Base-by-base conservation (phyloP, 2,329 filamentous ascomycete genomes). In the Chaetomiaceae sp. region DNA sequence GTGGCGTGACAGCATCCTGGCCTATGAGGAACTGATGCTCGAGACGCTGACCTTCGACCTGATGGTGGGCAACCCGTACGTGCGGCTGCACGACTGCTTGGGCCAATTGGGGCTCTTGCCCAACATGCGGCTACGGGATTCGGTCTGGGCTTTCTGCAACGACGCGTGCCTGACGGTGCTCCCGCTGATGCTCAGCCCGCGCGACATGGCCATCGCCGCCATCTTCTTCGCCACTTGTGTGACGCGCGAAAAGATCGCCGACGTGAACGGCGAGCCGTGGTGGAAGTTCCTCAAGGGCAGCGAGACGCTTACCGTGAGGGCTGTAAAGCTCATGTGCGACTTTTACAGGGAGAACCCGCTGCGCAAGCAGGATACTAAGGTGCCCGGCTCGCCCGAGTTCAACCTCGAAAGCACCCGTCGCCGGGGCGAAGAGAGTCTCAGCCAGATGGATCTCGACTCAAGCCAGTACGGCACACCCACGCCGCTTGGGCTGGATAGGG, bases 1-100 rank as follows among this genome's bases (percentile, higher is more conserved):
- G 65, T 99, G 94, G 94, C 83, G 90, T 56, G 94, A 99, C 67
- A 94, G 87, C 54, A 95, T 99, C 53, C 75, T 97, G 13, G 86
- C 87, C 60, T 90, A 95, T 66, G 94, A 99, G 71, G 94, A 97
- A 67, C 76, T 92, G 38, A 87, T 99, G 74, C 79, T 99, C 14
- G 94, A 97, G 69, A 84, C 84, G 41, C 77, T 99, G 16, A 97
- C 91, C 55, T 99, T 99, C 69, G 94, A 99, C 67, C 77, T 99
- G 41, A 89, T 91, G 69, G 78, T 96, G 25, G 88, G 95, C 61
- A 89, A 90, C 55, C 92, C 94, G 0, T 94, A 97, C 68, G 84
- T 86, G 54, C 82, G 86, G 54, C 81, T 97, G 25, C 94, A 89
- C 69, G 84, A 92, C 51, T 85, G 91, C 65, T 80, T 96, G 13